phyloP scores from a whole-genome alignment of 441 rosid species.

The Metrosideros polymorpha region DNA sequence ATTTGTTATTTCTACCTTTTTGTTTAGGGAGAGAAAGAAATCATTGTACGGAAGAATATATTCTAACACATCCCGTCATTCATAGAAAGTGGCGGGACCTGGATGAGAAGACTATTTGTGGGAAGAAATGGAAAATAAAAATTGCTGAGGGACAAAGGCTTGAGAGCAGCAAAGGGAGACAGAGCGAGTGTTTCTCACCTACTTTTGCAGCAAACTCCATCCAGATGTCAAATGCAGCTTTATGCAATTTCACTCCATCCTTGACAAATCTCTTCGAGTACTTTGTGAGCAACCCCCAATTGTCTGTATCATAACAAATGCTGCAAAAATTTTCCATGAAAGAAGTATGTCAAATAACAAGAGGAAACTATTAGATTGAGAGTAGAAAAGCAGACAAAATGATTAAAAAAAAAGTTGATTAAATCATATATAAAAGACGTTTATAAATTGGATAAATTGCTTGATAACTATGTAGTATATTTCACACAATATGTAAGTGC shows the following conservation, averaged over 20 bases:
- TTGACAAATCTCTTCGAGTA: slow-evolving; percentile 49
- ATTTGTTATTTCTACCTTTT: neutral
- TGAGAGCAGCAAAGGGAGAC: neutral
- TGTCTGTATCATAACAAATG: slow-evolving; percentile 54
- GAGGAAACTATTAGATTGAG: neutral
- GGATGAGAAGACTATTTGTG: neutral
- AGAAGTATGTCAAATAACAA: neutral
- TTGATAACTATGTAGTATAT: neutral
- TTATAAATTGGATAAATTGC: neutral
- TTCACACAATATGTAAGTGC: neutral
- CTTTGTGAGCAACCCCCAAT: slow-evolving; percentile 71
- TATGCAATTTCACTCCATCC: slow-evolving; percentile 65
- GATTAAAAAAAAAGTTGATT: neutral
- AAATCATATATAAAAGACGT: neutral
- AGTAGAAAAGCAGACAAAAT: neutral
- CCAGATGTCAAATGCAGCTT: slow-evolving; percentile 67
- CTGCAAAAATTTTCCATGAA: slow-evolving; percentile 39
- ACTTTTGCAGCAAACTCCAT: slow-evolving; percentile 74
- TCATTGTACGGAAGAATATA: neutral
- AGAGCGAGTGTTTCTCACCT: slow-evolving; percentile 24
- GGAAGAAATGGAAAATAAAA: neutral
- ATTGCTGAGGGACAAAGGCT: neutral
- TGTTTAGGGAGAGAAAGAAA: neutral
- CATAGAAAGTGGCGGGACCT: neutral
- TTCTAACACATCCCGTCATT: neutral